Conservation (phyloP, 2,329 filamentous ascomycete genomes). For the Fusarium concolor region DNA sequence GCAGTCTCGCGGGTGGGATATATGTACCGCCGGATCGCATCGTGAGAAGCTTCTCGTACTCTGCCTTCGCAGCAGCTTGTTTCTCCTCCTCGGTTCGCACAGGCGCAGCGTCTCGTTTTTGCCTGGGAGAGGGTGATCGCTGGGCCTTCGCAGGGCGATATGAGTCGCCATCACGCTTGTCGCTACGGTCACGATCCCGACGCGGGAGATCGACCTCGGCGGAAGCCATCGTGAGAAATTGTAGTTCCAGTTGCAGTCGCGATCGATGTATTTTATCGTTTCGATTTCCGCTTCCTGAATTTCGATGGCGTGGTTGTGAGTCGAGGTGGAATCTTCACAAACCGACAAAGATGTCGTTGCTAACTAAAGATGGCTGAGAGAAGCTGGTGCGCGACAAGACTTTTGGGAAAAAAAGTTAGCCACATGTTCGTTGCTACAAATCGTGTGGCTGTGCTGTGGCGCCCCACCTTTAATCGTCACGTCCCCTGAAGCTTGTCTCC, state of each 20-base stretch:
- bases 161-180: conserved; percentile 61
- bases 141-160: conserved; percentile 58
- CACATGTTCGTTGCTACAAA: neutral
- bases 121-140: conserved; percentile 45
- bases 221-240: conserved; percentile 56
- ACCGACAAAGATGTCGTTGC: conserved; percentile 28
- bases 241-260: conserved; percentile 1
- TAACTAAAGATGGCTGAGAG: conserved; percentile 15
- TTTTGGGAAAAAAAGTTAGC: conserved; percentile 37
- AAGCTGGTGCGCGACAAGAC: conserved; percentile 24
- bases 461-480: conserved; percentile 29
- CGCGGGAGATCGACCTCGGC: conserved; percentile 57
- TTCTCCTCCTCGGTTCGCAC: conserved; percentile 81
- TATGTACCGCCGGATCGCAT: conserved; percentile 97
- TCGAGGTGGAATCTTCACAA: conserved; percentile 20
- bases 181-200: conserved; percentile 52
- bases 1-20: conserved; percentile 89
- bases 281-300: neutral
- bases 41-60: conserved; percentile 91
- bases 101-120: conserved; percentile 53
- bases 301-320: conserved; percentile 29
- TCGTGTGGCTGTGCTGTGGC: conserved; percentile 31
- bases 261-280: conserved; percentile 2
- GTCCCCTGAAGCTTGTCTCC: conserved; percentile 35
- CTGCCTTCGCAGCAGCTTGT: conserved; percentile 87